Conservation (phyloP, 768 basidiomycete genomes). For the Russula griseocarnosa region DNA sequence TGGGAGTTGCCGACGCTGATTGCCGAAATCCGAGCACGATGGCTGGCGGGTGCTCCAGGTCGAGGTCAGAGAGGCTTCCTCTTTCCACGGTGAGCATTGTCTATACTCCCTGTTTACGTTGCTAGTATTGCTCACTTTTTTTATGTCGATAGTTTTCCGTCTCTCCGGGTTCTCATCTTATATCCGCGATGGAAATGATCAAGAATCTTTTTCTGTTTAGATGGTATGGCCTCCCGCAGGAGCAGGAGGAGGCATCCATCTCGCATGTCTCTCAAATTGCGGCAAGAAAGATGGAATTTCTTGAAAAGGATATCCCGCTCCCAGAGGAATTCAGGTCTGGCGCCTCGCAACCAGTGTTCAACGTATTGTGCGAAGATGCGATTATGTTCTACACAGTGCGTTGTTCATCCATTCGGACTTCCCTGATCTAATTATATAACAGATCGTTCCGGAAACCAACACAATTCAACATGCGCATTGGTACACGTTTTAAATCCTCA, state of each 20-base stretch:
- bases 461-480: conserved; percentile 15
- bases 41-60: too few relatives aligned
- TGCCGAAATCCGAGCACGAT: too few relatives aligned
- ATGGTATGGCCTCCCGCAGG: background rate
- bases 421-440: background rate
- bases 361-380: conserved; percentile 13
- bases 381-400: conserved; percentile 18
- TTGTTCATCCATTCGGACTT: background rate
- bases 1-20: too few relatives aligned
- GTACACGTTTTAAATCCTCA: conserved; percentile 11
- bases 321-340: background rate
- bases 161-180: too few relatives aligned
- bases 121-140: too few relatives aligned
- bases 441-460: conserved; percentile 9
- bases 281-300: background rate
- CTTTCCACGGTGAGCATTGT: too few relatives aligned
- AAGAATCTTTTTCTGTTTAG: too few relatives aligned
- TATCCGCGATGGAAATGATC: too few relatives aligned
- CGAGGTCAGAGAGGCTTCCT: too few relatives aligned
- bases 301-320: conserved; percentile 1
- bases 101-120: too few relatives aligned
- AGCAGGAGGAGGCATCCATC: background rate
- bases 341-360: background rate
- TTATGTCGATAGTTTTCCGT: too few relatives aligned
- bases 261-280: background rate